phyloP scores from a whole-genome alignment of 2,329 filamentous ascomycete genomes.

The Phaeosphaeriaceae sp. region DNA sequence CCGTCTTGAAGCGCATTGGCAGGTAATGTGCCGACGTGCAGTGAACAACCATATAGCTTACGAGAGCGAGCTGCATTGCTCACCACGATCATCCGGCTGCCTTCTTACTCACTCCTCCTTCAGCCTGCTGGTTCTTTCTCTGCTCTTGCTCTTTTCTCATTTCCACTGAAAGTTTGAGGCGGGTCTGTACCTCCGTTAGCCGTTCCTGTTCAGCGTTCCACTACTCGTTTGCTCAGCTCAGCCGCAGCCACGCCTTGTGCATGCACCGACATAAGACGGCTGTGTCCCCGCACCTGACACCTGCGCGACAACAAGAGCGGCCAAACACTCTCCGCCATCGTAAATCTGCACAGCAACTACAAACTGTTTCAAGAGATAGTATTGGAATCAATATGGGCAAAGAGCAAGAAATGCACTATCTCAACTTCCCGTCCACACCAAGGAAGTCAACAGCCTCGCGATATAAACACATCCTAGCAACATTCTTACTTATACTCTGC shows the following conservation, averaged over 20 bases:
- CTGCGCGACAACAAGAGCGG: not conserved
- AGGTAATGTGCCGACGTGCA: slow-evolving; percentile 9
- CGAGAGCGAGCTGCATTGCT: not conserved
- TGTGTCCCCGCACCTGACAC: slow-evolving; percentile 4
- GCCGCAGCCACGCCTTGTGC: slow-evolving; percentile 9
- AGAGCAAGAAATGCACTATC: not conserved
- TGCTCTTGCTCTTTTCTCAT: not conserved
- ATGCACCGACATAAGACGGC: slow-evolving; percentile 8
- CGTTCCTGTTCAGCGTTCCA: not conserved
- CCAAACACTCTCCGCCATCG: not conserved
- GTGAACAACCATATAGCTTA: not conserved
- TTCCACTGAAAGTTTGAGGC: not conserved
- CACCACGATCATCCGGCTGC: slow-evolving; percentile 6
- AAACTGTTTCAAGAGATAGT: not conserved
- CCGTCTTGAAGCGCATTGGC: slow-evolving; percentile 17
- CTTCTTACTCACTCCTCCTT: not conserved
- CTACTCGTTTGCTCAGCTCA: slow-evolving; percentile 7
- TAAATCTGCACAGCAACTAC: not conserved
- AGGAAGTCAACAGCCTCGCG: not conserved
- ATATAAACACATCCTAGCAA: slow-evolving; percentile 10
- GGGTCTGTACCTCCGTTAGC: not conserved
- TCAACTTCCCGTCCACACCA: not conserved
- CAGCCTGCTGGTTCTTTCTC: not conserved
- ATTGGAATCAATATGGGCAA: not conserved
- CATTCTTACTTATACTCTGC: slow-evolving; percentile 22